Evolutionary conservation across 306 rosid species (phyloP).

Genomic region (Adenanthera pavonina): DNA sequence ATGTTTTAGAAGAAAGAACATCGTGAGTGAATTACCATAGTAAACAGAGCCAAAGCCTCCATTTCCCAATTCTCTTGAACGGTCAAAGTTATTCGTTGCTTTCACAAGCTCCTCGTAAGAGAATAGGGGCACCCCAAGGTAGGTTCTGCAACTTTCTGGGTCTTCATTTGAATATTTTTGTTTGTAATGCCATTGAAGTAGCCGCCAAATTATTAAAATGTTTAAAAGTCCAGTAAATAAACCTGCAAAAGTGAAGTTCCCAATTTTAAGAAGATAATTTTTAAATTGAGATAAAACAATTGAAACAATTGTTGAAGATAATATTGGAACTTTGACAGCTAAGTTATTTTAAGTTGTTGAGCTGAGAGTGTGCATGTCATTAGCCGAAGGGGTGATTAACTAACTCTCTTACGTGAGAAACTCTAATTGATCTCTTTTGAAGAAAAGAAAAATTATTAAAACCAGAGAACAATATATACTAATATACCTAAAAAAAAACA

Average conservation of each 20-base stretch:
- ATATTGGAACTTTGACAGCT: too few species aligned
- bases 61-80: slow-evolving; percentile 59
- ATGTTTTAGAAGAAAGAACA: not conserved
- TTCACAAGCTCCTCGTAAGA: slow-evolving; percentile 53
- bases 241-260: slow-evolving; percentile 37
- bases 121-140: slow-evolving; percentile 48
- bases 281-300: not conserved
- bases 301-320: not conserved
- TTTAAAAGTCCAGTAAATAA: slow-evolving; percentile 15
- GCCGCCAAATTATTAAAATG: slow-evolving; percentile 33
- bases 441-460: not conserved
- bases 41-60: slow-evolving; percentile 60
- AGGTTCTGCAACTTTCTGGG: slow-evolving; percentile 36
- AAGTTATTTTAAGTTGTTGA: not conserved
- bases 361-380: not conserved
- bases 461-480: not conserved
- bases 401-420: not conserved
- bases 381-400: not conserved
- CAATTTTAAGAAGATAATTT: not conserved
- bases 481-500: not conserved
- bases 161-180: slow-evolving; percentile 27
- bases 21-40: slow-evolving; percentile 37
- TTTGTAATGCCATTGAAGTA: not conserved
- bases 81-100: slow-evolving; percentile 71
- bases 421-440: too few species aligned